Percentiles rank a stretch among this genome's conserved stretches.
These are phyloP conservation scores for Pichia sp. DNA, from an alignment of 1,139 yeast genomes.

Conservation along the genomic window DNA sequence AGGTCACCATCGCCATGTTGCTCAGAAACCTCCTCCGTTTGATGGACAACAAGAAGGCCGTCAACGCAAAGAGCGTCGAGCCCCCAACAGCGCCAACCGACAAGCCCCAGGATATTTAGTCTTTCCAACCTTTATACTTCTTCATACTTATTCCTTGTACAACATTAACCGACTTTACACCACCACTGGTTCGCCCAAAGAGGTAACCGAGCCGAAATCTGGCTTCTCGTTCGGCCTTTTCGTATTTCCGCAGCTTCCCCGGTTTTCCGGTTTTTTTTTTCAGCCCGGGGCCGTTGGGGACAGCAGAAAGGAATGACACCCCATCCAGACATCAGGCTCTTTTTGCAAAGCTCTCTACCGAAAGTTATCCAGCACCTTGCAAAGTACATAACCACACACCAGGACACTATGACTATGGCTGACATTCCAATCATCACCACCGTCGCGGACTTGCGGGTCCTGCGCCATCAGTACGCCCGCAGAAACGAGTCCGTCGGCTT, in stretches of 20 bases:
- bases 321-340: too few relatives aligned
- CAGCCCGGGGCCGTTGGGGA: not conserved
- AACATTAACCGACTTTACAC: not conserved
- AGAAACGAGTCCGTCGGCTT: constrained; percentile 54
- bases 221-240: not conserved
- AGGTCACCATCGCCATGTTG: constrained; percentile 92
- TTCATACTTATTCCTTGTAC: not conserved
- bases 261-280: not conserved
- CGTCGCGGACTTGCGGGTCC: constrained; percentile 52
- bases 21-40: constrained; percentile 81
- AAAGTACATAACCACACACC: too few relatives aligned
- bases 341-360: too few relatives aligned
- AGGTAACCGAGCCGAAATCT: not conserved
- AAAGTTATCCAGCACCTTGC: too few relatives aligned
- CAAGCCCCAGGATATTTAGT: constrained; percentile 14
- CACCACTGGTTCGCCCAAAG: not conserved
- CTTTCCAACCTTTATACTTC: too few relatives aligned
- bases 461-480: constrained; percentile 47
- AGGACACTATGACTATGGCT: not conserved
- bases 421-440: constrained; percentile 43
- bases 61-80: constrained; percentile 16
- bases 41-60: constrained; percentile 51
- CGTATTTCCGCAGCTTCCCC: not conserved
- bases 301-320: too few relatives aligned
- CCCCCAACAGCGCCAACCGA: constrained; percentile 19